These are phyloP conservation scores for Diaporthe australafricana DNA, from an alignment of 2,329 filamentous ascomycete genomes.

Conservation along the genomic window DNA sequence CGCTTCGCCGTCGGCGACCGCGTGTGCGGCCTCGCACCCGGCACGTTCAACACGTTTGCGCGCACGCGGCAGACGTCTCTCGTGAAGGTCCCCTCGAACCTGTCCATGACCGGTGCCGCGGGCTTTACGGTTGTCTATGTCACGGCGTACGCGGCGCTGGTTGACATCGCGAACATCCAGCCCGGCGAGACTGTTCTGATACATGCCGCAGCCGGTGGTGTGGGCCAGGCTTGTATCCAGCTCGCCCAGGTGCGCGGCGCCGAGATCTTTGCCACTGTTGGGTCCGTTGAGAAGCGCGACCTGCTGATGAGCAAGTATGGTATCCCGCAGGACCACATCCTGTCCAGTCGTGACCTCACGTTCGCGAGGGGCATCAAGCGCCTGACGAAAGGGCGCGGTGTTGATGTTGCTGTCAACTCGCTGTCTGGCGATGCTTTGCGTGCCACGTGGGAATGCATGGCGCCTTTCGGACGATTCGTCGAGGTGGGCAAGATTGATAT, in stretches of 20 bases:
- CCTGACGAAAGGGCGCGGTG: conserved; percentile 19
- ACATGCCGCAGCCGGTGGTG: neutral
- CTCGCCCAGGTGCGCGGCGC: neutral
- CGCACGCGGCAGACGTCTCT: neutral
- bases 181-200: neutral
- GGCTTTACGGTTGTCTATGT: neutral
- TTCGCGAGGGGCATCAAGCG: conserved; percentile 1
- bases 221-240: neutral
- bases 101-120: neutral
- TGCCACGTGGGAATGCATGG: conserved; percentile 53
- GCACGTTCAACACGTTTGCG: neutral
- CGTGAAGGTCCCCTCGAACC: neutral
- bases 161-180: neutral
- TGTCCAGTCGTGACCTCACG: neutral
- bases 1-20: conserved; percentile 41
- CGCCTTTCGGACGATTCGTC: conserved; percentile 45
- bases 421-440: conserved; percentile 44
- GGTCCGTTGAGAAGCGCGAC: neutral
- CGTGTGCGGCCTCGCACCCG: conserved; percentile 34
- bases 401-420: conserved; percentile 31
- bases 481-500: conserved; percentile 47
- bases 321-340: neutral
- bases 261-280: neutral
- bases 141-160: neutral
- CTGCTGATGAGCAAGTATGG: neutral